These are phyloP conservation scores for Sclerotinia spermophila DNA, from an alignment of 2,329 filamentous ascomycete genomes.

Conservation along the genomic window DNA sequence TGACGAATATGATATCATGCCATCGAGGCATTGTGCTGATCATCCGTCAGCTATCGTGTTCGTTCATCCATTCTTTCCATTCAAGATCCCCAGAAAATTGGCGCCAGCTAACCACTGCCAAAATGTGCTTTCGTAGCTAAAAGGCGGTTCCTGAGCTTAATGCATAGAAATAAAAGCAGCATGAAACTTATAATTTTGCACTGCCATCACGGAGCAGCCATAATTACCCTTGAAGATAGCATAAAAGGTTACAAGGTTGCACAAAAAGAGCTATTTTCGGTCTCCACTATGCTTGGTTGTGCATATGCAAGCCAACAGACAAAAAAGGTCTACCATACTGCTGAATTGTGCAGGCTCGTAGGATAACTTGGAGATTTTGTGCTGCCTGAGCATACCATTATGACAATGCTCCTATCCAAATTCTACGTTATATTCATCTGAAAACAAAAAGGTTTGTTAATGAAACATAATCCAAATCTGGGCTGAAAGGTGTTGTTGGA, in stretches of 20 bases:
- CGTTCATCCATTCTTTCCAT: conserved; percentile 9
- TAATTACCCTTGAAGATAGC: conserved; percentile 8
- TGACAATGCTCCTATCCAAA: background rate
- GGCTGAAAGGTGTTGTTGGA: background rate
- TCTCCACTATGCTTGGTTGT: conserved; percentile 7
- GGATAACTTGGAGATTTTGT: background rate
- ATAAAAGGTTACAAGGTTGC: conserved; percentile 12
- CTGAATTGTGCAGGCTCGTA: conserved; percentile 12
- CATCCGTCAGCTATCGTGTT: conserved; percentile 8
- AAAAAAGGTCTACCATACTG: conserved; percentile 13
- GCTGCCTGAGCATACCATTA: conserved; percentile 2
- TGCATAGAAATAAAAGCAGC: conserved; percentile 9
- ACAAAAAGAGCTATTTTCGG: conserved; percentile 16
- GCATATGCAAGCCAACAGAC: conserved; percentile 20
- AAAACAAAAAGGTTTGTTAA: background rate
- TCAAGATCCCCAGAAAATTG: conserved; percentile 10
- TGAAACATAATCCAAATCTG: background rate
- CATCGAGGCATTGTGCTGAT: conserved; percentile 4
- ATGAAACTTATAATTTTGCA: conserved; percentile 5
- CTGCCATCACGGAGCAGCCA: conserved; percentile 6
- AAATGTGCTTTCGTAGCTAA: background rate
- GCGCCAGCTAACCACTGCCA: background rate
- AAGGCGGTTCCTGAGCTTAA: conserved; percentile 12
- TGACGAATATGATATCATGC: conserved; percentile 10
- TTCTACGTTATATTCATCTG: background rate